Evolutionary conservation across 2,329 filamentous ascomycete genomes (phyloP).

Genomic region (Fusarium equiseti): DNA sequence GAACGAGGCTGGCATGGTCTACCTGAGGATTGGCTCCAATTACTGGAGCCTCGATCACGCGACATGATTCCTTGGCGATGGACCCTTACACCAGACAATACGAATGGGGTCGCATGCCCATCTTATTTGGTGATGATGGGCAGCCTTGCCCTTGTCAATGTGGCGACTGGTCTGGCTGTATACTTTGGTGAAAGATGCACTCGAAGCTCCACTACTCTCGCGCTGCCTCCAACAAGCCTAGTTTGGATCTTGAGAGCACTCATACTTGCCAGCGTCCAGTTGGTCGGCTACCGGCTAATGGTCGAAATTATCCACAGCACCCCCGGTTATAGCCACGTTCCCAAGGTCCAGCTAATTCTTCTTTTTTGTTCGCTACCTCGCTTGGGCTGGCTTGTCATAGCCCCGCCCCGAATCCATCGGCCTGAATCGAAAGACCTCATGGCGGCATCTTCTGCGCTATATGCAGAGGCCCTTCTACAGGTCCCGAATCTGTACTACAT

Average conservation of each 20-base stretch:
- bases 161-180: neutral
- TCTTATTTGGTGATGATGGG: neutral
- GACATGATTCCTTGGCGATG: constrained; percentile 38
- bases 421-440: neutral
- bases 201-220: rapidly evolving
- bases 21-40: constrained; percentile 2
- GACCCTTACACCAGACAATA: neutral
- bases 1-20: neutral
- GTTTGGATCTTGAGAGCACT: constrained; percentile 10
- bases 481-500: constrained; percentile 6
- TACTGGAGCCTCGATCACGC: neutral
- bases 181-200: rapidly evolving
- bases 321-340: constrained; percentile 6
- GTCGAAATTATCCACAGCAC: neutral
- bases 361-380: constrained; percentile 26
- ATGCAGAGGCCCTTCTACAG: constrained; percentile 12
- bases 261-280: neutral
- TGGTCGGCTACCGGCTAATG: neutral
- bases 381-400: constrained; percentile 8
- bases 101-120: neutral
- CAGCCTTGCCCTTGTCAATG: constrained; percentile 15
- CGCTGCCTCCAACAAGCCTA: neutral
- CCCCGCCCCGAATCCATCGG: rapidly evolving
- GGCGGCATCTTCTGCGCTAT: constrained; percentile 5
- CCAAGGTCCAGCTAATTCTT: neutral